Conservation (phyloP, 306 rosid species). For the Quercus robur region DNA sequence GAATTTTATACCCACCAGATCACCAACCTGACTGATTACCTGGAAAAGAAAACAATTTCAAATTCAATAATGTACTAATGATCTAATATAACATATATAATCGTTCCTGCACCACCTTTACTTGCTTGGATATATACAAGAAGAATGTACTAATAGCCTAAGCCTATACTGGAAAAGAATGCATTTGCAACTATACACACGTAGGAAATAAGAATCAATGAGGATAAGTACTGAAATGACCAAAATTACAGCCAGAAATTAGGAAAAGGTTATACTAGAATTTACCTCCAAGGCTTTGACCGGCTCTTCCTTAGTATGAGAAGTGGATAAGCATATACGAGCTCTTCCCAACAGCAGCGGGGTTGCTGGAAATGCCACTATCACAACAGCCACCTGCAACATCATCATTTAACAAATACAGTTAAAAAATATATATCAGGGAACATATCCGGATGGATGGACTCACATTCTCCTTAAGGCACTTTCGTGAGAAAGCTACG, state of each 20-base stretch:
- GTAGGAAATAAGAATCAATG: too few species aligned
- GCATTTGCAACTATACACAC: too few species aligned
- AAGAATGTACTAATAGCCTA: too few species aligned
- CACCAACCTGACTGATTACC: constrained; percentile 80
- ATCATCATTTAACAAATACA: neutral
- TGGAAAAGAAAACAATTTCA: neutral
- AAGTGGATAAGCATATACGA: constrained; percentile 83
- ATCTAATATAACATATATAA: too few species aligned
- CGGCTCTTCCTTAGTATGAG: constrained; percentile 83
- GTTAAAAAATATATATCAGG: neutral
- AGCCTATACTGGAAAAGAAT: too few species aligned
- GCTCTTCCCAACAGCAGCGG: constrained; percentile 81
- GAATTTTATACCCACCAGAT: constrained; percentile 75
- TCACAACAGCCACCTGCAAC: constrained; percentile 74
- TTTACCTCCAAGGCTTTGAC: constrained; percentile 64
- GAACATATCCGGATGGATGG: neutral
- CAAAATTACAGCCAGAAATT: too few species aligned
- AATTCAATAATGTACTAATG: too few species aligned
- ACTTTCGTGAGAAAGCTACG: constrained; percentile 82
- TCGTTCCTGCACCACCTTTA: too few species aligned
- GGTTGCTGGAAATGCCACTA: constrained; percentile 88
- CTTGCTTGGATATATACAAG: too few species aligned
- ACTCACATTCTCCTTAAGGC: constrained; percentile 78
- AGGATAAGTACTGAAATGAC: too few species aligned
- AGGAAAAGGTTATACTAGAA: neutral